Percentiles rank a stretch among this genome's conserved stretches.
phyloP scores from a whole-genome alignment of 2,329 filamentous ascomycete species.

The Penicillium psychrosexuale region DNA sequence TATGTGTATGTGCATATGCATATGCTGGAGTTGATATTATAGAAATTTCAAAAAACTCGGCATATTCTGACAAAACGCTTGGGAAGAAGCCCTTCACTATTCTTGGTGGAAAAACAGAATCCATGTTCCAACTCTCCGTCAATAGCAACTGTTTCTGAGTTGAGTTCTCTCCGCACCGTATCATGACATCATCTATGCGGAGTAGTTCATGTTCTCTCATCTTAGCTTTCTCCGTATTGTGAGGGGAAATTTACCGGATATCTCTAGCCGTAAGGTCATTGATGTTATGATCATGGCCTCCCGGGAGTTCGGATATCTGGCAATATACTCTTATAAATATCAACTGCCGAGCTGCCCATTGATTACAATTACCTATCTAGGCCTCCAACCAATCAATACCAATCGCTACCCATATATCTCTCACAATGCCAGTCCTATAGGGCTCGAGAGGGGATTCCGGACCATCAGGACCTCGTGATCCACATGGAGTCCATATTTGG shows the following conservation, averaged over 20 bases:
- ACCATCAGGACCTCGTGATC: not conserved
- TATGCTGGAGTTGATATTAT: not conserved
- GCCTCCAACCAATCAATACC: not conserved
- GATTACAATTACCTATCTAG: not conserved
- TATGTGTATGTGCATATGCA: not conserved
- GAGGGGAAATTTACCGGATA: not conserved
- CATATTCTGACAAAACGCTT: not conserved
- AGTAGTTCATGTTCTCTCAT: not conserved
- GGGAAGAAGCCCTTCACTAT: not conserved
- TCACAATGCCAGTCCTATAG: not conserved
- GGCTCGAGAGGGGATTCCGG: not conserved
- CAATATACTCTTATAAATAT: not conserved
- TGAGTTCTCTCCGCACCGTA: not conserved
- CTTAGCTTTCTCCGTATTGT: not conserved
- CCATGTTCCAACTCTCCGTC: not conserved
- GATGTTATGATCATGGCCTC: not conserved
- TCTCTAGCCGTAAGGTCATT: not conserved
- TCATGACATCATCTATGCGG: not conserved
- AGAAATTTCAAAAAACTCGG: no score
- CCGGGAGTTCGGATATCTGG: not conserved
- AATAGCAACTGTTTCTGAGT: no score
- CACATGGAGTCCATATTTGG: not conserved
- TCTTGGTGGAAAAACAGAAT: not conserved
- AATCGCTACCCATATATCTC: not conserved
- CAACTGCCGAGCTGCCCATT: not conserved